Evolutionary conservation across 2,329 filamentous ascomycete species (phyloP), one percentile per base, ranked within the genome.

Genomic region (Ophiosphaerella herpotricha): DNA sequence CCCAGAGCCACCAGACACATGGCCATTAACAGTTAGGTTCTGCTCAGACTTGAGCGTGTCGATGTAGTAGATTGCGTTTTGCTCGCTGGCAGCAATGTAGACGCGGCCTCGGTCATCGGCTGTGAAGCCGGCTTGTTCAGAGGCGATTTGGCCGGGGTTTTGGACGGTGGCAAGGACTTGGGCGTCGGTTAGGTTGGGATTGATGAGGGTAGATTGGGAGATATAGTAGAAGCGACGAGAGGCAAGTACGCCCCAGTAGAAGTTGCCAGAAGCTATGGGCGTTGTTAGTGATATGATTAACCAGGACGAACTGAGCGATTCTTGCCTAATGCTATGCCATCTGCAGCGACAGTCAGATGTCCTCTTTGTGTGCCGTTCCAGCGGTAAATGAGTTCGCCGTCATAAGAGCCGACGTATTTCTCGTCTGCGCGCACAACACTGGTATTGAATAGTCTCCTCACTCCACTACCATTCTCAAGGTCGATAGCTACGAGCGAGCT

Each of bases 21-120:
- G 54, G 0, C 67, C 70, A 43, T 77, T 74, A 12, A 76, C 65
- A 9, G 67, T 68, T 47, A 65, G 58, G 11, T 68, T 69, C 13
- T 71, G 60, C 44, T 72, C 58, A 2, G 64, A 58, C 51, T 73
- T 67, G 14, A 66, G 53, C 3, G 72, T 75, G 48, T 76, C 70
- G 41, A 77, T 72, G 44, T 77, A 76, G 59, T 74, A 75, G 34
- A 77, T 75, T 5, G 75, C 72, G 48, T 78, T 78, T 37, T 77
- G 75, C 58, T 78, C 75, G 45, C 66, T 71, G 6, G 74, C 74
- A 26, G 68, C 55, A 43, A 77, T 73, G 50, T 77, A 77, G 7
- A 78, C 66, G 1, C 74, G 61, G 1, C 74, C 75, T 11, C 63
- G 65, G 49, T 75, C 73, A 46, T 77, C 75, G 3, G 74, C 74